Evolutionary conservation across 2,329 filamentous ascomycete genomes (phyloP).

Genomic region (Beauveria asiatica): DNA sequence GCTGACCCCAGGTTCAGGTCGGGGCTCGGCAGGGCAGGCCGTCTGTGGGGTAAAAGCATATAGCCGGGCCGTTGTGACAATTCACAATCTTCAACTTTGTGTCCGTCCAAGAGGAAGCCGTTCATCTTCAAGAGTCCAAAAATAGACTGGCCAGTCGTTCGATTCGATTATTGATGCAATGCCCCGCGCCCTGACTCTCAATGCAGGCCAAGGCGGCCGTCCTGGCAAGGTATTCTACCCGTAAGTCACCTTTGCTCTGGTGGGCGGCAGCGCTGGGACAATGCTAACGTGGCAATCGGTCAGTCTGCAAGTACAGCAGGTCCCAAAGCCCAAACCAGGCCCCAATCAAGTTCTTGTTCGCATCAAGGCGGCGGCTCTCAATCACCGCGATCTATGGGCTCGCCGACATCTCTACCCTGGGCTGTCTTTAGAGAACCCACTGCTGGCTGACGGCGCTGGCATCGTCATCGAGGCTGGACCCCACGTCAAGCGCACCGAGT

Average conservation of each 20-base stretch:
- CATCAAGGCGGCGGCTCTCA: constrained; percentile 73
- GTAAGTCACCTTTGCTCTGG: constrained; percentile 28
- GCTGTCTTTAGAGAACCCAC: constrained; percentile 67
- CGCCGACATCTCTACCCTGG: constrained; percentile 86
- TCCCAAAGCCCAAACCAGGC: constrained; percentile 54
- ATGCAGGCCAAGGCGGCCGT: constrained; percentile 63
- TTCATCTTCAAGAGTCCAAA: no score
- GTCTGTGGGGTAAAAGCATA: background rate
- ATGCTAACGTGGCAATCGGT: background rate
- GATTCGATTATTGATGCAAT: constrained; percentile 21
- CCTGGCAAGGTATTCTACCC: constrained; percentile 84
- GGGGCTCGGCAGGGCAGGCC: background rate
- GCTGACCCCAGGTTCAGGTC: background rate
- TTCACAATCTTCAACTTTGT: background rate
- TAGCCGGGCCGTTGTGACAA: background rate
- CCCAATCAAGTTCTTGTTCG: constrained; percentile 64
- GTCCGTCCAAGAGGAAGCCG: no score
- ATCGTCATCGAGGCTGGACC: constrained; percentile 58
- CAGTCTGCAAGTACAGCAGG: constrained; percentile 51
- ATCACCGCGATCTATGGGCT: constrained; percentile 92
- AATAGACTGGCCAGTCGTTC: no score
- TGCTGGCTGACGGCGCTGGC: constrained; percentile 78
- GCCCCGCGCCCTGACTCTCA: constrained; percentile 52
- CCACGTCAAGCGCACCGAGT: constrained; percentile 26
- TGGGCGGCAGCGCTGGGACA: background rate